phyloP scores from a whole-genome alignment of 1,284 basidiomycete species.

The Malassezia brasiliensis region DNA sequence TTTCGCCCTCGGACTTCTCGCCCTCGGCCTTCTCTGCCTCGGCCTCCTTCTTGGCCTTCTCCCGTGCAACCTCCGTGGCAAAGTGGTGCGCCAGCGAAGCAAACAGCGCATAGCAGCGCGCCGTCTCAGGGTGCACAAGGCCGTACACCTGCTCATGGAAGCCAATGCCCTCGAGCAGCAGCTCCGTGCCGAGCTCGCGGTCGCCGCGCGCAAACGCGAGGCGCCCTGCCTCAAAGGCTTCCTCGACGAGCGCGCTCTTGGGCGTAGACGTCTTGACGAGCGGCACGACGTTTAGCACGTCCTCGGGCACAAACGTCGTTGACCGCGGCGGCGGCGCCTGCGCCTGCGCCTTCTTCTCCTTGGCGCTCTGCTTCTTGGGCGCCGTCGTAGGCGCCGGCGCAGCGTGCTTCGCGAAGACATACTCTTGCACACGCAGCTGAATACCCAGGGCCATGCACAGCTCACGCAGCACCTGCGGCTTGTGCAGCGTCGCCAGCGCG shows the following conservation, averaged over 20 bases:
- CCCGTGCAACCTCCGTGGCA: slow-evolving; percentile 23
- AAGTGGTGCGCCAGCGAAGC: slow-evolving; percentile 51
- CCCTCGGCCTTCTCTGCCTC: slow-evolving; percentile 16
- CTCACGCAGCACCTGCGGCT: slow-evolving; percentile 53
- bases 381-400: slow-evolving; percentile 35
- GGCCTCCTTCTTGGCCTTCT: slow-evolving; percentile 21
- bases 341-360: slow-evolving; percentile 15
- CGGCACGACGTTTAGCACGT: slow-evolving; percentile 54
- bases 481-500: slow-evolving; percentile 48
- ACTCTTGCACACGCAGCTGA: slow-evolving; percentile 54
- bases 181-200: slow-evolving; percentile 52
- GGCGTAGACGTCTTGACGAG: slow-evolving; percentile 54
- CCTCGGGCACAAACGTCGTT: slow-evolving; percentile 52
- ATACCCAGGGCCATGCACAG: slow-evolving; percentile 53
- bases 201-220: slow-evolving; percentile 52
- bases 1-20: background rate
- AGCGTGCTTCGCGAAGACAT: slow-evolving; percentile 47
- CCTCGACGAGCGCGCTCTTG: slow-evolving; percentile 53
- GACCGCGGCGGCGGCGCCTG: slow-evolving; percentile 27
- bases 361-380: slow-evolving; percentile 29
- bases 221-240: slow-evolving; percentile 54
- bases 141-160: slow-evolving; percentile 56
- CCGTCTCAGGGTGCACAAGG: slow-evolving; percentile 55
- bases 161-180: slow-evolving; percentile 54
- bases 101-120: slow-evolving; percentile 53